phyloP scores from a whole-genome alignment of 257 asterid genomes.

The Jasminum sambac region DNA sequence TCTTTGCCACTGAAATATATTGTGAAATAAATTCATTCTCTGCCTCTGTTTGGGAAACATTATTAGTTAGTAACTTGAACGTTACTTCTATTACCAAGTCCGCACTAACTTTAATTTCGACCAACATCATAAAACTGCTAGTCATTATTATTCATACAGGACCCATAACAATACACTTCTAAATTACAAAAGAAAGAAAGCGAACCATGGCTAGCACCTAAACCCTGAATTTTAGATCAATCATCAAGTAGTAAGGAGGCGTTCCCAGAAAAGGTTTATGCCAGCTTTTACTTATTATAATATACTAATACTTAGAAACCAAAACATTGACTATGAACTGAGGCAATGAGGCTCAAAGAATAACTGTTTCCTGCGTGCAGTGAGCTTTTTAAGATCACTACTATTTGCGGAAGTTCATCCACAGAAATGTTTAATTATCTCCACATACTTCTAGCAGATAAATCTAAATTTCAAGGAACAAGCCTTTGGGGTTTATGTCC shows the following conservation, averaged over 20 bases:
- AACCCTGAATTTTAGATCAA: slow-evolving; percentile 5
- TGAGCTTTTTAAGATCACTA: not conserved
- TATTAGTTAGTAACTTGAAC: too few relatives aligned
- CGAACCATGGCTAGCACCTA: not conserved
- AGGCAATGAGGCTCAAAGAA: not conserved
- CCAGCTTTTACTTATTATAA: not conserved
- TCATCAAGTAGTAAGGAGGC: slow-evolving; percentile 1
- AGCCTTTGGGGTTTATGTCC: not conserved
- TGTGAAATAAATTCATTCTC: not conserved
- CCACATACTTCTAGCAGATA: not conserved
- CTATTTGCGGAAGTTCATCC: too few relatives aligned
- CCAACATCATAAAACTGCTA: too few relatives aligned
- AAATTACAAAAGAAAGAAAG: not conserved
- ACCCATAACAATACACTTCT: not conserved
- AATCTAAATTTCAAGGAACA: not conserved
- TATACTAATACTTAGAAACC: not conserved
- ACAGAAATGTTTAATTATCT: not conserved
- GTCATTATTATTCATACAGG: too few relatives aligned
- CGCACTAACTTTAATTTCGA: too few relatives aligned
- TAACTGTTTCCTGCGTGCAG: not conserved
- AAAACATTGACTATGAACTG: not conserved
- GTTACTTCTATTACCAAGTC: too few relatives aligned
- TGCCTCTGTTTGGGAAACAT: too few relatives aligned
- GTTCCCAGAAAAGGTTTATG: not conserved
- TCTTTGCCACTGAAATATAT: not conserved